These are phyloP conservation scores for Nymphaea thermarum DNA, from an alignment of 164 flowering plant species.

Conservation along the genomic window DNA sequence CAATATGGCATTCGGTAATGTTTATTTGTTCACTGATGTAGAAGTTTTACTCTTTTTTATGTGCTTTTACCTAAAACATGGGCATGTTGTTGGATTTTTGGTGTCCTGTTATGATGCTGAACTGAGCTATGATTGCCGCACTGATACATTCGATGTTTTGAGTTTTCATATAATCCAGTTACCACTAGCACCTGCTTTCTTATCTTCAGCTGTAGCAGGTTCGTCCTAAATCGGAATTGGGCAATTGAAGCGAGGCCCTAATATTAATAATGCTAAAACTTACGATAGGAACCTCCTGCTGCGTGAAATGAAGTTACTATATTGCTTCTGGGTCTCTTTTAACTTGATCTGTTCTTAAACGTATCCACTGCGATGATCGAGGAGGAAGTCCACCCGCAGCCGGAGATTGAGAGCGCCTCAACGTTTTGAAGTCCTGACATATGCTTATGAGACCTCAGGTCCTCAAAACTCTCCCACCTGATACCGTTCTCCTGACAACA, in stretches of 20 bases:
- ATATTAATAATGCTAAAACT: neutral
- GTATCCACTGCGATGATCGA: conserved; percentile 50
- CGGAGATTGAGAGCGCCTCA: conserved; percentile 66
- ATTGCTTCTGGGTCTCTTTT: neutral
- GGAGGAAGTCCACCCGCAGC: conserved; percentile 31
- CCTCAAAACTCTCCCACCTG: too few species aligned
- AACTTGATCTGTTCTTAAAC: conserved; percentile 20
- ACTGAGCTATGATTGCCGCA: conserved; percentile 46
- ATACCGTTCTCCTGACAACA: too few species aligned
- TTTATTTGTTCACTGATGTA: too few species aligned
- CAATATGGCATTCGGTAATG: too few species aligned
- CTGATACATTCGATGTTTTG: conserved; percentile 53
- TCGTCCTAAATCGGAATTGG: neutral
- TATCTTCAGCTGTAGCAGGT: too few species aligned
- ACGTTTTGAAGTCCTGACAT: too few species aligned
- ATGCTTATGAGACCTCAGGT: too few species aligned
- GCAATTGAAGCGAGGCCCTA: neutral
- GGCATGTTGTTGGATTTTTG: conserved; percentile 85
- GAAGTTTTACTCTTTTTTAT: too few species aligned
- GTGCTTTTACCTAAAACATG: conserved; percentile 62
- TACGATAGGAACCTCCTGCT: neutral
- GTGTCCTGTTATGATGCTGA: conserved; percentile 93
- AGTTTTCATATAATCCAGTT: neutral
- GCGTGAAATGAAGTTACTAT: neutral
- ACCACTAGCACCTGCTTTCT: too few species aligned